Base-by-base conservation (phyloP, 148 eudicot species). In the Beta vulgaris region DNA sequence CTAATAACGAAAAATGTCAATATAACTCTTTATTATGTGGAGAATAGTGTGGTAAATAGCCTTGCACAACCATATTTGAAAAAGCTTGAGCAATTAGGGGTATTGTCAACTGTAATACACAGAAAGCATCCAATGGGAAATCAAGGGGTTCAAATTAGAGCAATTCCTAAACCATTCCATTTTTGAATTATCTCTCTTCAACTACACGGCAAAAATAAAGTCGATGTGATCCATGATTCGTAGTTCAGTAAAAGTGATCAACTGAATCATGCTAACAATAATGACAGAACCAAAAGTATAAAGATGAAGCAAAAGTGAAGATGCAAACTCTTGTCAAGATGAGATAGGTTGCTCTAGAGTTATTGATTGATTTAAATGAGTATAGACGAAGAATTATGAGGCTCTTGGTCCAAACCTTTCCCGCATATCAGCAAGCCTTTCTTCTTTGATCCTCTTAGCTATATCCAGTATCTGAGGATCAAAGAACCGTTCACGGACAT, bases 401-500 rank as follows among this genome's bases (percentile, higher is more conserved):
- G 79, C 77, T 71, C 82, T 82, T 35, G 84, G 71, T 73, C 83
- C 73, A 60, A 61, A 71, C 64, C 79, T 85, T 43, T 85, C 96
- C 68, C 71, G 87, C 86, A 79, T 81, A 39, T 80, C 84, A 69
- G 81, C 85, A 66, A 65, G 81, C 79, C 54, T 82, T 18, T 89
- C 88, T 39, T 80, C 85, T 82, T 84, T 86, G 74, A 91, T 69
- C 87, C 82, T 88, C 67, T 86, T 69, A 76, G 83, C 78, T 73
- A 86, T 82, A 29, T 82, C 71, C 0, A 67, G 84, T 28, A 81
- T 81, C 63, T 78, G 68, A 15, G 83, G 90, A 85, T 90, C 80
- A 71, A 51, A 59, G 88, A 91, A 91, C 40, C 98, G 97, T 35
- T 87, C 91, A 55, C 83, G 85, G 31, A 93, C 90, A 68, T 77